These are phyloP conservation scores for Cordyceps militaris DNA, from an alignment of 2,329 filamentous ascomycete species.

Conservation along the genomic window DNA sequence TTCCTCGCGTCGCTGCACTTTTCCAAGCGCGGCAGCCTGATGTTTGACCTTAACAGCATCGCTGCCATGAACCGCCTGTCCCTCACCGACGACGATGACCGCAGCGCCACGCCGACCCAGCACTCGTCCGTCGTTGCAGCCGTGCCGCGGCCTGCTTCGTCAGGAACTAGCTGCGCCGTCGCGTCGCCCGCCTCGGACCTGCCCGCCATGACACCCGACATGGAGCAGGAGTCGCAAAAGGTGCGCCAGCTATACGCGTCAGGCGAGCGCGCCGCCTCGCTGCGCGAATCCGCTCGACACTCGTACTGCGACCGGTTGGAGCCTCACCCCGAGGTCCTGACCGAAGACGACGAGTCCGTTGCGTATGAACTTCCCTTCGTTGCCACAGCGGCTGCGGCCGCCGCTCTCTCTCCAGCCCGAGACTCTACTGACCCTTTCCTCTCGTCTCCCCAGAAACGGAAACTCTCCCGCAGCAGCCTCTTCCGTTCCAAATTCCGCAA, in stretches of 20 bases:
- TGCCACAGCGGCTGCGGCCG: conserved; percentile 16
- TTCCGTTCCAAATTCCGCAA: conserved; percentile 35
- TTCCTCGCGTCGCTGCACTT: conserved; percentile 51
- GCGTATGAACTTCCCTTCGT: conserved; percentile 49
- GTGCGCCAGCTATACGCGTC: conserved; percentile 59
- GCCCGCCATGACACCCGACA: conserved; percentile 42
- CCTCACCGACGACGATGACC: conserved; percentile 18
- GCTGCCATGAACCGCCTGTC: conserved; percentile 16
- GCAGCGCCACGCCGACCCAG: conserved; percentile 17
- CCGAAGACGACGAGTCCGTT: conserved; percentile 46
- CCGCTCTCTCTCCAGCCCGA: background rate
- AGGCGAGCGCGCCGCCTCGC: conserved; percentile 30
- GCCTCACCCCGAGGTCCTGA: conserved; percentile 44
- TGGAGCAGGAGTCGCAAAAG: conserved; percentile 59
- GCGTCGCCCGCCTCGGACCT: conserved; percentile 35
- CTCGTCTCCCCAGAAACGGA: conserved; percentile 9
- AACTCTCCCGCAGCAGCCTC: conserved; percentile 24
- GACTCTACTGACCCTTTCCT: conserved; percentile 1
- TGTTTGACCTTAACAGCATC: conserved; percentile 45
- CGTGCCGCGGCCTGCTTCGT: background rate
- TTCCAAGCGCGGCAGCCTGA: conserved; percentile 57
- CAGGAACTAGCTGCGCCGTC: conserved; percentile 14
- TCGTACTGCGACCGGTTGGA: conserved; percentile 42
- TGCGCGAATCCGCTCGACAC: conserved; percentile 21
- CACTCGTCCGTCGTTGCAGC: conserved; percentile 2